Base-by-base conservation (phyloP, 2,329 filamentous ascomycete species). In the Graphiopsis chlorocephala region DNA sequence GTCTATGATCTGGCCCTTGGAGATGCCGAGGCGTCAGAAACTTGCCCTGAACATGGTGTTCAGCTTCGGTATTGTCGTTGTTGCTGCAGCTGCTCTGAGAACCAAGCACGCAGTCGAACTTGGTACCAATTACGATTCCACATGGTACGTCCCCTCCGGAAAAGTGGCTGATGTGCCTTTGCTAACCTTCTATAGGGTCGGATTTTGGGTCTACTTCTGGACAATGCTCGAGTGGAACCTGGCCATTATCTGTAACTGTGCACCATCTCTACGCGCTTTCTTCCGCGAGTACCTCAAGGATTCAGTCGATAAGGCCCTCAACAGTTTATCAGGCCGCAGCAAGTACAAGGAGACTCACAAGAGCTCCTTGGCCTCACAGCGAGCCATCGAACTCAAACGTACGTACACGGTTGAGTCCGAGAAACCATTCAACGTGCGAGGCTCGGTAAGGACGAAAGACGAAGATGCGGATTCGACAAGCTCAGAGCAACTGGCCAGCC, bases 11-110 rank as follows among this genome's bases (percentile, higher is more conserved):
- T 76, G 77, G 73, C 78, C 79, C 23, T 72, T 82, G 14, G 76
- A 80, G 38, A 77, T 81, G 53, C 74, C 78, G 5, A 70, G 64
- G 33, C 75, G 77, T 20, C 79, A 82, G 67, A 82, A 81, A 47
- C 23, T 66, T 26, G 65, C 64, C 1, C 45, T 69, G 17, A 66
- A 67, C 53, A 56, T 64, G 45, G 48, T 70, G 52, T 74, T 74
- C 63, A 68, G 65, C 11, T 64, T 74, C 12, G 70, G 70, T 25
- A 57, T 73, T 3, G 45, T 73, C 15, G 76, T 77, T 7, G 68
- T 76, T 1, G 74, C 66, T 10, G 72, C 73, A 17, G 75, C 72
- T 31, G 69, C 72, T 26, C 69, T 71, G 29, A 68, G 77, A 17
- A 76, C 77, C 25, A 65, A 72, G 17, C 73, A 72, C 52, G 68